Percentiles rank a stretch among this genome's conserved stretches.
Conservation (phyloP, 495 filamentous ascomycete genomes). For the Darksidea phi region DNA sequence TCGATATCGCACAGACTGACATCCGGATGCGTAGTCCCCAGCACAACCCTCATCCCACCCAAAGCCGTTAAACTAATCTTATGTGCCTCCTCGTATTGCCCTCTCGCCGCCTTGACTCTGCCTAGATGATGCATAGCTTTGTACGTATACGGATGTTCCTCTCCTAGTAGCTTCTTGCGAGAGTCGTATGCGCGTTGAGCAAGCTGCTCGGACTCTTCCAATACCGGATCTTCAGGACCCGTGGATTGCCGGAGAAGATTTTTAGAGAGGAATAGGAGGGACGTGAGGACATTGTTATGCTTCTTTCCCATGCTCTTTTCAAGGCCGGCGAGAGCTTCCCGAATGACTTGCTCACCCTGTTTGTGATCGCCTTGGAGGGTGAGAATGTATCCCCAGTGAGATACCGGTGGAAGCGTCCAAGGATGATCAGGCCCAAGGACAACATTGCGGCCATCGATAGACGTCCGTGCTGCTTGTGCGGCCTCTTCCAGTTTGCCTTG, state of each 20-base stretch:
- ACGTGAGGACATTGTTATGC: conserved; percentile 5
- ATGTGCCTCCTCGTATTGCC: conserved; percentile 10
- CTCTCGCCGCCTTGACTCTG: conserved; percentile 10
- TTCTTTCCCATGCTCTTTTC: conserved; percentile 8
- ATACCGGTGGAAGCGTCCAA: conserved; percentile 15
- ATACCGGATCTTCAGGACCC: conserved; percentile 2
- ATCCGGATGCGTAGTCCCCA: conserved; percentile 12
- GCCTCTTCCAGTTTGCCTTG: conserved; percentile 17
- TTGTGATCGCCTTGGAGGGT: conserved; percentile 6
- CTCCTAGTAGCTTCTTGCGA: conserved; percentile 8
- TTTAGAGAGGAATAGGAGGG: conserved; percentile 11
- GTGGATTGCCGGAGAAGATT: conserved; percentile 10
- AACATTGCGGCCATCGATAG: conserved; percentile 12
- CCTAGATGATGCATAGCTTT: conserved; percentile 12
- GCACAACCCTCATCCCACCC: background rate
- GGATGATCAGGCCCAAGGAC: conserved; percentile 18
- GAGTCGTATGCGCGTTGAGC: background rate
- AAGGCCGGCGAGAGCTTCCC: background rate
- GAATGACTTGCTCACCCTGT: conserved; percentile 14
- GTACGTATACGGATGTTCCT: conserved; percentile 13
- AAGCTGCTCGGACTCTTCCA: conserved; percentile 13
- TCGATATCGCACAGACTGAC: conserved; percentile 1
- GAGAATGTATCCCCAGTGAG: conserved; percentile 16
- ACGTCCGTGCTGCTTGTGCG: conserved; percentile 5
- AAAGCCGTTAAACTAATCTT: background rate